A percentile compares a stretch with the other conserved stretches of the same genome.
Conservation (phyloP, 73 alveolate genomes). For the Durusdinium trenchii region DNA sequence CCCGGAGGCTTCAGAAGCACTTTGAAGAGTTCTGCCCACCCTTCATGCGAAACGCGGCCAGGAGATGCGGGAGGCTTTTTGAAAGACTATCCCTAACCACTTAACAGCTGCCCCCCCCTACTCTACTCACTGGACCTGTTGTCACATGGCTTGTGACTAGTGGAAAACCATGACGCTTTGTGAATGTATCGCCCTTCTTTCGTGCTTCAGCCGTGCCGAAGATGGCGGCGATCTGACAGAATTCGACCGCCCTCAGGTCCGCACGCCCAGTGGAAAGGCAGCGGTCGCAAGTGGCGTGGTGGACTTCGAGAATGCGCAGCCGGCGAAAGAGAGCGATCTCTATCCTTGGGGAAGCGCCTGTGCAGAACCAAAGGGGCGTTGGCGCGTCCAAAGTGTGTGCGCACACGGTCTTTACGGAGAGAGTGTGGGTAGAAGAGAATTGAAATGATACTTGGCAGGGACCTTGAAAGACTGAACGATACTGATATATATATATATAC, state of each 20-base stretch:
- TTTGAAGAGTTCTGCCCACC: no score
- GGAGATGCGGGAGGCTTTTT: neutral
- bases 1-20: no score
- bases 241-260: neutral
- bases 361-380: neutral
- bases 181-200: no score
- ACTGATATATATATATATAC: no score
- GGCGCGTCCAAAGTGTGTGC: no score
- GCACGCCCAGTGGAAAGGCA: slow-evolving; percentile 24
- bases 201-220: no score
- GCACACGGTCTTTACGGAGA: no score
- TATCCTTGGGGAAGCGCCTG: slow-evolving; percentile 49
- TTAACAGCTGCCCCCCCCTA: neutral
- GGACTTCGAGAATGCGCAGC: slow-evolving; percentile 8
- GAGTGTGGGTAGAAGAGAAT: no score
- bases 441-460: no score
- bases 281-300: slow-evolving; percentile 47
- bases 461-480: no score
- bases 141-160: neutral
- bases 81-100: neutral
- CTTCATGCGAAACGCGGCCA: no score
- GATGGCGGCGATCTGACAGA: neutral
- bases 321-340: neutral
- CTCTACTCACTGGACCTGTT: neutral
- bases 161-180: no score